phyloP scores from a whole-genome alignment of 192 early-diverging fungal genomes.

The Backusella australiensis region DNA sequence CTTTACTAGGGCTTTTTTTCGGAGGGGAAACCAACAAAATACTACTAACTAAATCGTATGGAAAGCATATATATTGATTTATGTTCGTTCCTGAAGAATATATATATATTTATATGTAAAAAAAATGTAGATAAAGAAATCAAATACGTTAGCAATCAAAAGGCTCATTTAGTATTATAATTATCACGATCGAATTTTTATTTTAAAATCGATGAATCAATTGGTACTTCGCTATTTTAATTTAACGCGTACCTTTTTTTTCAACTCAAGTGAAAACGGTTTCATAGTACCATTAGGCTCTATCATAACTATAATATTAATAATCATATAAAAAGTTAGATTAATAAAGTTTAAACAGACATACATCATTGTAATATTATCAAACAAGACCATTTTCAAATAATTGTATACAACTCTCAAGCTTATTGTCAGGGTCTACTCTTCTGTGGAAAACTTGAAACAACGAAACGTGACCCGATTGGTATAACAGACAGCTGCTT shows the following conservation, averaged over 20 bases:
- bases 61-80: neutral
- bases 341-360: neutral
- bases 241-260: neutral
- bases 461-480: neutral
- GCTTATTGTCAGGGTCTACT: neutral
- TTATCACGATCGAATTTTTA: neutral
- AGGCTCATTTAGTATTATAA: neutral
- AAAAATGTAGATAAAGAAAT: neutral
- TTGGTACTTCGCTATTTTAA: neutral
- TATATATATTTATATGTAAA: neutral
- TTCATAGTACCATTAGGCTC: neutral
- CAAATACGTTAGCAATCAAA: neutral
- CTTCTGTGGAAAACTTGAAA: neutral
- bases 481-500: neutral
- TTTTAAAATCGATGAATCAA: neutral
- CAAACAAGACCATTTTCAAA: neutral
- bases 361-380: neutral
- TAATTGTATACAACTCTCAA: neutral
- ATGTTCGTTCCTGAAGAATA: neutral
- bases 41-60: neutral
- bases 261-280: too few relatives aligned
- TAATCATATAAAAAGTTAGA: neutral
- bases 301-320: neutral
- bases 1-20: neutral
- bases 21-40: neutral